Evolutionary conservation across 192 early-diverging fungal species (phyloP).

Genomic region (Coemansia sp.): DNA sequence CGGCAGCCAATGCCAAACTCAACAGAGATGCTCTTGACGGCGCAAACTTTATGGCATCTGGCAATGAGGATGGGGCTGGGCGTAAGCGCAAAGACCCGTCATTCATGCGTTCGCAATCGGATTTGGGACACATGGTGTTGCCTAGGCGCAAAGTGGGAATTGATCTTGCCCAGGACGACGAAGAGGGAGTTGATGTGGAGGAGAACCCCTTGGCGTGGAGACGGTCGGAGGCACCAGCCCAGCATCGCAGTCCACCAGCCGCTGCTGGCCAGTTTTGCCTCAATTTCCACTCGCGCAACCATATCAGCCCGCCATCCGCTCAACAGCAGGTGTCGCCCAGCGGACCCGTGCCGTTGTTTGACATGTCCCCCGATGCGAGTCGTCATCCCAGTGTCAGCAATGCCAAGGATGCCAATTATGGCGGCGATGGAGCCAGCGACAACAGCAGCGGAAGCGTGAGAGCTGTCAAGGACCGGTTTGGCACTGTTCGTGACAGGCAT

Average conservation of each 20-base stretch:
- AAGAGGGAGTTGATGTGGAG: background rate
- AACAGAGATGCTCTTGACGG: conserved; percentile 3
- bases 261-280: background rate
- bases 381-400: conserved; percentile 1
- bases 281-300: background rate
- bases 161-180: background rate
- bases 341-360: conserved; percentile 26
- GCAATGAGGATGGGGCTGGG: background rate
- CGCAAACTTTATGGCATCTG: background rate
- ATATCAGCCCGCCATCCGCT: background rate
- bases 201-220: background rate
- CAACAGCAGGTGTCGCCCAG: conserved; percentile 14
- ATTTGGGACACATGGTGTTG: conserved; percentile 33
- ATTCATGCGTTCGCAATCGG: conserved; percentile 55
- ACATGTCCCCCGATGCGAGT: conserved; percentile 38
- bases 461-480: background rate
- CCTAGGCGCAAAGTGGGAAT: conserved; percentile 39
- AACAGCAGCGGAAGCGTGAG: background rate
- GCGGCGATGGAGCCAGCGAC: conserved; percentile 8
- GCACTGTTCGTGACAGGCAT: background rate
- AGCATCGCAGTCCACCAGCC: background rate
- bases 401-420: background rate
- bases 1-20: conserved; percentile 4
- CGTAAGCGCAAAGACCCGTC: conserved; percentile 55
- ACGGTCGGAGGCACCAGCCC: background rate